Base-by-base conservation (phyloP, 768 basidiomycete species). In the Xerocomellus dryophilus region DNA sequence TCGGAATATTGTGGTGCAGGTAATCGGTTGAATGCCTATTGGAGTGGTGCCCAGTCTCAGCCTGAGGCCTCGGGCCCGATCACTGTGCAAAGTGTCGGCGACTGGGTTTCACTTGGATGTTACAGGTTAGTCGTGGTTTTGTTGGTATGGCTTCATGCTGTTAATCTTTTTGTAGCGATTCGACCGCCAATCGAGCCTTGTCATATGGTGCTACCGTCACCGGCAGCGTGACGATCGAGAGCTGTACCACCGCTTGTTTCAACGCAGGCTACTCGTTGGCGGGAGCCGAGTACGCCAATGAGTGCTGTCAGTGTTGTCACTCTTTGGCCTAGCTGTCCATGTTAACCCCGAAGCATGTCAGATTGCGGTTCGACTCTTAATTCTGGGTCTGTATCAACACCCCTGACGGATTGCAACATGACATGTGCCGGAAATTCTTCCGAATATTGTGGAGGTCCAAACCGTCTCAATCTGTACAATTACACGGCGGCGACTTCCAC, bases 91-190 rank as follows among this genome's bases (percentile, higher is more conserved):
- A 79, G 66, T 44, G 77, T 85, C 29, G 87, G 85, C 5, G 72
- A 78, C 27, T 90, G 88, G 88, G 65, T 71, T 7, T 84, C 82
- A 0, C 76, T 90, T 29, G 89, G 89, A n/a, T 91, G 89, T 66
- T 89, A 80, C 72, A 84, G 73, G 88, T 86, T 61, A 54, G 76
- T 9, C n/a, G 3, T 7, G 6, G 18, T 29, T 23, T 14, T 7
- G 62, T 23, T 25, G 4, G 5, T 9, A n/a, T 32, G 9, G 9
- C 3, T 32, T 2, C 27, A 36, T 42, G 12, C 25, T 51, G 50
- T 39, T 51, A 9, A 25, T n/a, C 10, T n/a, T 27, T 18, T 15
- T 45, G 18, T 54, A 76, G 74, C 40, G 76, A 78, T 52, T 66
- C 66, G 20, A 40, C 60, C n/a, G 61, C 60, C 20, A 43, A 66